phyloP scores from a whole-genome alignment of 345 rosid genomes.

The Abelmoschus esculentus region DNA sequence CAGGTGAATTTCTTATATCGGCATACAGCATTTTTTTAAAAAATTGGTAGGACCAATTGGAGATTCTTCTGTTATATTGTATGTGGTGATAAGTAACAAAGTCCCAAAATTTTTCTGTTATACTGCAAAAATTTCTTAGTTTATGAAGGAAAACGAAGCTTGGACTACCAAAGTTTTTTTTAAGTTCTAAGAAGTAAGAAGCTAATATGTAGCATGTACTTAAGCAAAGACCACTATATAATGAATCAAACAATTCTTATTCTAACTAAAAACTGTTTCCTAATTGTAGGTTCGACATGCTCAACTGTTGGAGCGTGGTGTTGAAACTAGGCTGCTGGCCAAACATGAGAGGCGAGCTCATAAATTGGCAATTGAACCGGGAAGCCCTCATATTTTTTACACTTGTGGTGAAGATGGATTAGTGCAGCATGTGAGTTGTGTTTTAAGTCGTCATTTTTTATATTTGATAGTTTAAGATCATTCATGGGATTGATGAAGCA shows the following conservation, averaged over 20 bases:
- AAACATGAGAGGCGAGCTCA: constrained; percentile 64
- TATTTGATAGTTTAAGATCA: background rate
- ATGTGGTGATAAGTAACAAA: background rate
- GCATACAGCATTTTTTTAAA: background rate
- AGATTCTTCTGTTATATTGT: background rate
- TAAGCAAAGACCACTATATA: background rate
- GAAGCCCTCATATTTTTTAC: constrained; percentile 73
- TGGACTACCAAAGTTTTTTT: background rate
- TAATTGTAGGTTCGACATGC: constrained; percentile 69
- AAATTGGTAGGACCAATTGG: background rate
- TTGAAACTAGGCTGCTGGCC: constrained; percentile 48
- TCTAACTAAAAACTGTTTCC: background rate
- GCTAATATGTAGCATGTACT: background rate
- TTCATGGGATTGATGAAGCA: background rate
- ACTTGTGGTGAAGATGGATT: constrained; percentile 91
- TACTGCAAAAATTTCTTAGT: background rate
- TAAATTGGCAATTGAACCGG: constrained; percentile 83
- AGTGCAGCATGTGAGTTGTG: constrained; percentile 74
- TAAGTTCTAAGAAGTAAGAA: background rate
- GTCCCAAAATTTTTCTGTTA: background rate
- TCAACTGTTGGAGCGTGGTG: constrained; percentile 58
- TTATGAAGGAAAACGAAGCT: background rate
- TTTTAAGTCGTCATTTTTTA: background rate
- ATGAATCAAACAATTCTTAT: constrained; percentile 1
- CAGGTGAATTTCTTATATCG: constrained; percentile 30